A percentile compares a stretch with the other conserved stretches of the same genome.
These are phyloP conservation scores for Calocybe cyanea DNA, from an alignment of 768 basidiomycete species.

Conservation along the genomic window DNA sequence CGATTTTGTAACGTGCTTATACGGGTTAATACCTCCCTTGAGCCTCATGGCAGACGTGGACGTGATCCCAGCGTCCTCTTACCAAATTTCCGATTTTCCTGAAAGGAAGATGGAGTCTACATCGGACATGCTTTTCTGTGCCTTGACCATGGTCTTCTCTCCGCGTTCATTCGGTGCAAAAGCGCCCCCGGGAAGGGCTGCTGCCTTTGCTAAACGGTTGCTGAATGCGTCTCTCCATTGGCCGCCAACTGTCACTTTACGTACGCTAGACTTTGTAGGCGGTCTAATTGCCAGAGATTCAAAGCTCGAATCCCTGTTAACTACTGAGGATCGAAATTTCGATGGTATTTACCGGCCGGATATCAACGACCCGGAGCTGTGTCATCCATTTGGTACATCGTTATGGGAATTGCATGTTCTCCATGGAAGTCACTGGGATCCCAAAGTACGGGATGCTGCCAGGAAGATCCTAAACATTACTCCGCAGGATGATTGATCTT, in stretches of 20 bases:
- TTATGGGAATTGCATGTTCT: constrained; percentile 83
- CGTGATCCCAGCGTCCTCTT: constrained; percentile 31
- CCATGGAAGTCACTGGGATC: constrained; percentile 58
- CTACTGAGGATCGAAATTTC: constrained; percentile 79
- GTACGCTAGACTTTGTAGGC: constrained; percentile 70
- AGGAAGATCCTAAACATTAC: constrained; percentile 46
- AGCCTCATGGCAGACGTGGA: constrained; percentile 67
- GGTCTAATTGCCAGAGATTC: constrained; percentile 72
- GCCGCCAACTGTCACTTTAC: constrained; percentile 61
- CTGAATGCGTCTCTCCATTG: constrained; percentile 78
- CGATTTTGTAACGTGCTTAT: constrained; percentile 84
- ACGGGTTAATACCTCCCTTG: constrained; percentile 75
- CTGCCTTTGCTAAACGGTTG: constrained; percentile 94
- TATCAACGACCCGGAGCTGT: constrained; percentile 84
- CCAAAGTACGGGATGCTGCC: constrained; percentile 65
- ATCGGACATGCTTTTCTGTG: constrained; percentile 81
- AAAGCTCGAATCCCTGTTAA: constrained; percentile 78
- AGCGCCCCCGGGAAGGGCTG: constrained; percentile 69
- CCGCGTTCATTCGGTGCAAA: constrained; percentile 54
- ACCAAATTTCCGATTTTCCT: constrained; percentile 22
- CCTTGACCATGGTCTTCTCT: constrained; percentile 78
- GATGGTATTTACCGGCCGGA: constrained; percentile 86
- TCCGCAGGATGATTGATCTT: constrained; percentile 22
- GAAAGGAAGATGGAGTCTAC: constrained; percentile 31
- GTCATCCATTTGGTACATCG: constrained; percentile 77